Evolutionary conservation across 352 stramenopile genomes (phyloP), one percentile per base, ranked within the genome.

Genomic region (Globisporangium ultimum): DNA sequence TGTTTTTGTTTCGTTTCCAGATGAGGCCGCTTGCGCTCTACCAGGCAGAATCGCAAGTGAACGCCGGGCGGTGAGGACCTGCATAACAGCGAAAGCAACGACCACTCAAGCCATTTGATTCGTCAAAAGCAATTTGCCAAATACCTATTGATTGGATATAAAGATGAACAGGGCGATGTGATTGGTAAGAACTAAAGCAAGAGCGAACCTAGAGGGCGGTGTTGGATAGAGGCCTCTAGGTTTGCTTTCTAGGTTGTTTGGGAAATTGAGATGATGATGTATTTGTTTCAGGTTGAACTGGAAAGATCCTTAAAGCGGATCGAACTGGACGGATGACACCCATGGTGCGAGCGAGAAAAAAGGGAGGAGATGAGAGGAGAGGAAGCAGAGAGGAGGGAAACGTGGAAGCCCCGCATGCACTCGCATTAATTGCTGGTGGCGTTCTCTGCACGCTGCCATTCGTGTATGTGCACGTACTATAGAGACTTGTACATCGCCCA

Each of bases 1-100:
- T 40, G 18, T 48, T 32, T 32, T n/a, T n/a, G n/a, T n/a, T n/a
- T n/a, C n/a, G n/a, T n/a, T n/a, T n/a, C n/a, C 22, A 20, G 24
- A 21, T 28, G 18, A 3, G 24, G 15, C 8, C 17, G 24, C 55
- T 61, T 61, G 46, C 21, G 55, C 55, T 55, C 46, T 36, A 32
- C 32, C 1, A 12, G 34, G 55, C 36, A 61, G 38, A 61, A 48
- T 61, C 36, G 55, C 46, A 55, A 61, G 46, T 61, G 55, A 61
- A 15, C 11, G 51, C 10, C 11, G 3, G 38, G 38, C 11, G 10
- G 38, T 2, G 14, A 43, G 8, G 38, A 43, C 10, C 2, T 2
- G 14, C 10, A 17, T 10, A 8, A 43, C 11, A 17, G 38, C 11
- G 51, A 57, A 48, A 34, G 38, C 12, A 56, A 48, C 8, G 17